Conservation (phyloP, 2,329 filamentous ascomycete species). For the Leptodontidium sp. region DNA sequence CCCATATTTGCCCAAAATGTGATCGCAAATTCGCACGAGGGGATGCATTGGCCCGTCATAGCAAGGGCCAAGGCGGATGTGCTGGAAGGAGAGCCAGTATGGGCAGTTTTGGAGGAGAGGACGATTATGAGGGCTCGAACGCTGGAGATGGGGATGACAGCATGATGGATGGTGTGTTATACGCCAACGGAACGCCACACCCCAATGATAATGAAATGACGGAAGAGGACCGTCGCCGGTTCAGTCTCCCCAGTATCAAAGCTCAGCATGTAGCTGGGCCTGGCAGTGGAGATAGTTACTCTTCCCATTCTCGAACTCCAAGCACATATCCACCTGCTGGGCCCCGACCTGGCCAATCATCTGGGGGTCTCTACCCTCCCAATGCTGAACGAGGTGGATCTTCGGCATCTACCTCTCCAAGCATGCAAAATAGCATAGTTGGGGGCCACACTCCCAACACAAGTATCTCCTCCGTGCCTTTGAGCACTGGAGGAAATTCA, state of each 20-base stretch:
- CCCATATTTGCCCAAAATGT: conserved; percentile 94
- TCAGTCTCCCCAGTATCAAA: conserved; percentile 79
- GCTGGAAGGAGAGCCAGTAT: conserved; percentile 89
- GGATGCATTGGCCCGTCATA: conserved; percentile 92
- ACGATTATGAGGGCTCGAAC: conserved; percentile 69
- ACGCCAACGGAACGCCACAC: conserved; percentile 54
- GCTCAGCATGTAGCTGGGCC: conserved; percentile 69
- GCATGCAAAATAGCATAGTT: conserved; percentile 49
- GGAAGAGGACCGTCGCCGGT: conserved; percentile 66
- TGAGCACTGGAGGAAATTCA: conserved; percentile 52
- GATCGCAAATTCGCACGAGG: conserved; percentile 94
- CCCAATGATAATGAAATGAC: conserved; percentile 68
- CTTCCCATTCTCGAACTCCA: conserved; percentile 70
- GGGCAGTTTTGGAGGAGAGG: conserved; percentile 81
- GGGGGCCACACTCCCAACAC: conserved; percentile 57
- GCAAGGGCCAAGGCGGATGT: conserved; percentile 94
- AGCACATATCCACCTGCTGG: conserved; percentile 82
- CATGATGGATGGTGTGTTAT: conserved; percentile 63
- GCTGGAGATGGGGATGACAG: conserved; percentile 62
- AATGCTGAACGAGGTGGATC: conserved; percentile 59
- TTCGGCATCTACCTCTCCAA: conserved; percentile 63
- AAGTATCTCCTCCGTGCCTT: conserved; percentile 58
- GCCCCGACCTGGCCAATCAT: conserved; percentile 55
- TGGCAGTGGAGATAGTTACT: conserved; percentile 46
- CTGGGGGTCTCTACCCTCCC: conserved; percentile 69